A percentile compares a stretch with the other conserved stretches of the same genome.
phyloP scores from a whole-genome alignment of 2,329 filamentous ascomycete genomes.

The Exophiala sp. region DNA sequence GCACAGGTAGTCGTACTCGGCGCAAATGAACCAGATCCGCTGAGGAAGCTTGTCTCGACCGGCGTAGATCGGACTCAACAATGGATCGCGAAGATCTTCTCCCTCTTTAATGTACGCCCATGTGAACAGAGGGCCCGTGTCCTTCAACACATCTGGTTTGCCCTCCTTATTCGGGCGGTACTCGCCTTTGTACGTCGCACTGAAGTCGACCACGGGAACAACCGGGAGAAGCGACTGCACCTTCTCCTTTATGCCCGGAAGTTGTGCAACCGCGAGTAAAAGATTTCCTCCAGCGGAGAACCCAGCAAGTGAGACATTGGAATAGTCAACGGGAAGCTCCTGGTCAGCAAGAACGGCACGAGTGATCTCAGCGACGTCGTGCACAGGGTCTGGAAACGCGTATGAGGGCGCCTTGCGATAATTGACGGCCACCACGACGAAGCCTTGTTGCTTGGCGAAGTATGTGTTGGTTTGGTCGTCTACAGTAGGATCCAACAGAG shows the following conservation, averaged over 20 bases:
- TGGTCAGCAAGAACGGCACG: constrained; percentile 43
- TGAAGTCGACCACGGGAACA: constrained; percentile 47
- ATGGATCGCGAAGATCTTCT: constrained; percentile 36
- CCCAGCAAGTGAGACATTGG: constrained; percentile 43
- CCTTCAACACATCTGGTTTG: constrained; percentile 28
- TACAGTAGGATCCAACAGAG: constrained; percentile 41
- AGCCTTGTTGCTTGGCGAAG: constrained; percentile 40
- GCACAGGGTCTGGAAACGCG: constrained; percentile 44
- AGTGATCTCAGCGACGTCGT: constrained; percentile 47
- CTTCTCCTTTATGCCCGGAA: constrained; percentile 35
- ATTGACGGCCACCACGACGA: constrained; percentile 48
- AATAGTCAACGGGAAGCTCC: constrained; percentile 45
- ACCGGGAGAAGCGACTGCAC: constrained; percentile 41
- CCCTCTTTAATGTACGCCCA: constrained; percentile 43
- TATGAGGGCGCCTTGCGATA: constrained; percentile 48
- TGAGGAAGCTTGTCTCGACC: constrained; percentile 37
- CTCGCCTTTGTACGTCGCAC: constrained; percentile 33
- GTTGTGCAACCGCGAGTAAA: constrained; percentile 41
- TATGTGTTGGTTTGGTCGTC: constrained; percentile 48
- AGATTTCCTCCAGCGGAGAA: constrained; percentile 44
- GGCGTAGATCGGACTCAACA: constrained; percentile 41
- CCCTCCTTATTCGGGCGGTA: constrained; percentile 22
- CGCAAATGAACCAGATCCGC: constrained; percentile 43
- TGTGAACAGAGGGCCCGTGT: constrained; percentile 32
- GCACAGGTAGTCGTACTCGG: constrained; percentile 47